phyloP scores from a whole-genome alignment of 2,329 filamentous ascomycete genomes.

The Xenosphaeropsis pyriputrescens region DNA sequence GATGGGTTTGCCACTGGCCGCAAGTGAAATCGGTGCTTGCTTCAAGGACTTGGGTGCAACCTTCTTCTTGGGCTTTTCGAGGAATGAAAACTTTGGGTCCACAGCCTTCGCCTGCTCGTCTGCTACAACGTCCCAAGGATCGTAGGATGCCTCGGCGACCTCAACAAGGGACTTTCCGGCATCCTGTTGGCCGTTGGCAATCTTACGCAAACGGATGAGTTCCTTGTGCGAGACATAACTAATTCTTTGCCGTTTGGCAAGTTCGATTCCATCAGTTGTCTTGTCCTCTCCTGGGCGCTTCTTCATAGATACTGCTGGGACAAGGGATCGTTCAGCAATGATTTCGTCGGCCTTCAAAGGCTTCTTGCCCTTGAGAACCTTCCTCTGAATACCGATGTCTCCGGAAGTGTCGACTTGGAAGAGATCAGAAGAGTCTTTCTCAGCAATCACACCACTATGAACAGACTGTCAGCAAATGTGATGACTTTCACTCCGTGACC shows the following conservation, averaged over 20 bases:
- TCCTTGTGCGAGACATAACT: constrained; percentile 80
- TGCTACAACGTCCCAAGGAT: constrained; percentile 57
- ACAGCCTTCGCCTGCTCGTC: constrained; percentile 26
- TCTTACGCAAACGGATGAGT: constrained; percentile 58
- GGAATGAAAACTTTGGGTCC: constrained; percentile 44
- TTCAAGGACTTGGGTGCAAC: constrained; percentile 64
- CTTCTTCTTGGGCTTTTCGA: constrained; percentile 49
- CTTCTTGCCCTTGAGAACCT: constrained; percentile 57
- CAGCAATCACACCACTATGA: constrained; percentile 65
- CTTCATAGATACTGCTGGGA: constrained; percentile 63
- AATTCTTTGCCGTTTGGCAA: constrained; percentile 59
- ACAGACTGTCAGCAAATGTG: background rate
- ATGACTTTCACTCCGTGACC: constrained; percentile 1
- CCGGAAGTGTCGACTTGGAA: constrained; percentile 72
- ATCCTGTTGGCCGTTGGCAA: constrained; percentile 57
- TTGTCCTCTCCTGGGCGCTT: constrained; percentile 56
- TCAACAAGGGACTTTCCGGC: constrained; percentile 25
- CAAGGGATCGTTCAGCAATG: constrained; percentile 65
- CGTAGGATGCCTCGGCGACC: constrained; percentile 51
- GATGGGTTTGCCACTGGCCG: constrained; percentile 66
- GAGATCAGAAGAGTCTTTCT: constrained; percentile 70
- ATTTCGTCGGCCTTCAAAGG: constrained; percentile 85
- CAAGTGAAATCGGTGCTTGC: constrained; percentile 64
- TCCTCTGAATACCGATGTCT: constrained; percentile 48
- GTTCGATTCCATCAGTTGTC: constrained; percentile 57